Evolutionary conservation across 257 asterid genomes (phyloP), one percentile per base, ranked within the genome.

Genomic region (Capsicum baccatum): DNA sequence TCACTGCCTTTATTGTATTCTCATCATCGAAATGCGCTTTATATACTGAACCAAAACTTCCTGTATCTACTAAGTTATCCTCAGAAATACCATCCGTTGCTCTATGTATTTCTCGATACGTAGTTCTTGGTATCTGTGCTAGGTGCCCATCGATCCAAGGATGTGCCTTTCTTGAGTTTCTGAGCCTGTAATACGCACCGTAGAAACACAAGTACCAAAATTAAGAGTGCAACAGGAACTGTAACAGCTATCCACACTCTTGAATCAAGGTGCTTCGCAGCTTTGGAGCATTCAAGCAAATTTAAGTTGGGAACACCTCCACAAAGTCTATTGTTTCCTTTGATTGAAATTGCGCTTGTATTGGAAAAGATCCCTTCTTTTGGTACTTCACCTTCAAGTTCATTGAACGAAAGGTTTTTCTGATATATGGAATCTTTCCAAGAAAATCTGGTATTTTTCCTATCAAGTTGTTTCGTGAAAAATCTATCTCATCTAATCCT

Each of bases 31-130:
- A 83, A 68, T 79, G 47, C 39, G 89, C 91, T 85, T 70, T 85
- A 56, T 85, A 88, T 0, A 90, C 92, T 2, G 87, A 88, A 68
- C 92, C 90, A 50, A 85, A 90, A 58, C 90, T 88, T 6, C 92
- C 93, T 2, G 87, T 48, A 21, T 91, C 92, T 44, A 89, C 58
- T 47, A 90, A 68, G 70, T 82, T 87, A 16, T 55, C 84, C 50
- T 47, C 69, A n/a, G 89, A 86, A 47, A 90, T 89, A 7, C 91
- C 92, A 48, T 84, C 57, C 12, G 92, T 90, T 64, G 91, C 79
- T 66, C 56, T 79, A 3, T 19, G 78, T 4, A 90, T 70, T 48
- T 86, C 91, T 37, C 6, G 63, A 62, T 86, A 90, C 6, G 91
- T 80, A 35, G 85, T 57, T 6, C 88, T 81, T 39, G 59, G 84